Evolutionary conservation across 2,329 filamentous ascomycete species (phyloP).

Genomic region (Dactylonectria macrodidyma): DNA sequence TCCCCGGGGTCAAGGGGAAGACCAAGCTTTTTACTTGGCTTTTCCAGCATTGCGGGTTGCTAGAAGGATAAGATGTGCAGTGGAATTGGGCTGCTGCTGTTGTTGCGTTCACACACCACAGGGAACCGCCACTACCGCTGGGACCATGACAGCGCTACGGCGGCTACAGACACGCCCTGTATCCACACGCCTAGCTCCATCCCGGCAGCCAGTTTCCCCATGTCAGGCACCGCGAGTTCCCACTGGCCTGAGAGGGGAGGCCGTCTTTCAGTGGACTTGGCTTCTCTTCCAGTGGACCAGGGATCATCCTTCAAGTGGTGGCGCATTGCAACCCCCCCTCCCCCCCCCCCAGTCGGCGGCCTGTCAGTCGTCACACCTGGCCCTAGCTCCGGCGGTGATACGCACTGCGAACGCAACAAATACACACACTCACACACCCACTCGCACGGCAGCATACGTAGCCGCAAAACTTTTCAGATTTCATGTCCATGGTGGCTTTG

Average conservation of each 20-base stretch:
- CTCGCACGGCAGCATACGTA: not conserved
- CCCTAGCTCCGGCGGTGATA: not conserved
- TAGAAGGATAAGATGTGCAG: too few relatives aligned
- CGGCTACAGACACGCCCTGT: conserved; percentile 13
- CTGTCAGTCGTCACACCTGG: not conserved
- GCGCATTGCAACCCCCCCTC: not conserved
- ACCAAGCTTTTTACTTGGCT: too few relatives aligned
- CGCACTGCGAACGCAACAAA: not conserved
- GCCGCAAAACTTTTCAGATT: not conserved
- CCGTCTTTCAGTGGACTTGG: too few relatives aligned
- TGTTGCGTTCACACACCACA: too few relatives aligned
- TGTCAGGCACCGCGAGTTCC: conserved; percentile 1
- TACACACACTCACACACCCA: too few relatives aligned
- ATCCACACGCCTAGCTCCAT: conserved; percentile 4
- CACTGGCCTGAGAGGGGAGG: not conserved
- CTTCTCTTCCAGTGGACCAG: too few relatives aligned
- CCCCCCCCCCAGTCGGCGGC: not conserved
- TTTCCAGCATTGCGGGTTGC: too few relatives aligned
- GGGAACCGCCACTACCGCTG: not conserved
- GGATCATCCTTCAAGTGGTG: not conserved
- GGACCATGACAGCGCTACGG: too few relatives aligned
- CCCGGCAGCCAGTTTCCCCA: conserved; percentile 15
- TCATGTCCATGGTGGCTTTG: not conserved
- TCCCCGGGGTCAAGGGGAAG: too few relatives aligned
- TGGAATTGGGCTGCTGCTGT: too few relatives aligned